A percentile compares a stretch with the other conserved stretches of the same genome.
phyloP scores from a whole-genome alignment of 257 asterid species.

The Solanum infundibuliforme region DNA sequence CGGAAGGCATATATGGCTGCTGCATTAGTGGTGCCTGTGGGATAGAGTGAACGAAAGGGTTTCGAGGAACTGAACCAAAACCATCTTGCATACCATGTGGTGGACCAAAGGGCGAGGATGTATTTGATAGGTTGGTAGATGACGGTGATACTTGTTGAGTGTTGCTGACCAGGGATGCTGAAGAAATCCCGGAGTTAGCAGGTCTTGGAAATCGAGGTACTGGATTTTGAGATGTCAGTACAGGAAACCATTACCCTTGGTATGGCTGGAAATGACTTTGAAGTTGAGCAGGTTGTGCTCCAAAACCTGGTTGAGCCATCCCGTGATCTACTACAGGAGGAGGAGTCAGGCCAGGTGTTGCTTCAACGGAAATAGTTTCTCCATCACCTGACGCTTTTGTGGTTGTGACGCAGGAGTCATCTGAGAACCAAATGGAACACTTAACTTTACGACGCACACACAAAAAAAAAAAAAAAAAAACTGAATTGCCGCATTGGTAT shows the following conservation, averaged over 20 bases:
- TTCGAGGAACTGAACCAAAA: conserved; percentile 39
- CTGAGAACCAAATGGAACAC: background rate
- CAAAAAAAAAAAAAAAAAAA: background rate
- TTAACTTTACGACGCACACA: background rate
- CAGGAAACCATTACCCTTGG: conserved; percentile 53
- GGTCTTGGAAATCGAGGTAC: conserved; percentile 23
- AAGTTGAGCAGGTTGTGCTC: conserved; percentile 24
- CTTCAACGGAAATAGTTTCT: conserved; percentile 20
- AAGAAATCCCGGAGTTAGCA: conserved; percentile 13
- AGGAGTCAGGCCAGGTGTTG: conserved; percentile 19
- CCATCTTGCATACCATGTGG: conserved; percentile 33
- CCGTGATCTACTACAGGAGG: conserved; percentile 25
- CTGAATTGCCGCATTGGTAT: background rate
- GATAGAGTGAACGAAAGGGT: conserved; percentile 22
- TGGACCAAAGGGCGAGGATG: conserved; percentile 38
- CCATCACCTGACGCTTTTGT: conserved; percentile 18
- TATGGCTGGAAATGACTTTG: conserved; percentile 41
- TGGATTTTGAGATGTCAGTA: conserved; percentile 29
- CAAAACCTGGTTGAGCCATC: conserved; percentile 26
- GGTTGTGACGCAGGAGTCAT: background rate
- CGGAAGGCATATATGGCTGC: conserved; percentile 31
- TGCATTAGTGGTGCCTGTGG: conserved; percentile 27
- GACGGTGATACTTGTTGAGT: conserved; percentile 25
- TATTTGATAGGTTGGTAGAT: conserved; percentile 23
- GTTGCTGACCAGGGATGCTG: conserved; percentile 24